Evolutionary conservation across 495 filamentous ascomycete genomes (phyloP).

Genomic region (Aspergillus kassunensis): DNA sequence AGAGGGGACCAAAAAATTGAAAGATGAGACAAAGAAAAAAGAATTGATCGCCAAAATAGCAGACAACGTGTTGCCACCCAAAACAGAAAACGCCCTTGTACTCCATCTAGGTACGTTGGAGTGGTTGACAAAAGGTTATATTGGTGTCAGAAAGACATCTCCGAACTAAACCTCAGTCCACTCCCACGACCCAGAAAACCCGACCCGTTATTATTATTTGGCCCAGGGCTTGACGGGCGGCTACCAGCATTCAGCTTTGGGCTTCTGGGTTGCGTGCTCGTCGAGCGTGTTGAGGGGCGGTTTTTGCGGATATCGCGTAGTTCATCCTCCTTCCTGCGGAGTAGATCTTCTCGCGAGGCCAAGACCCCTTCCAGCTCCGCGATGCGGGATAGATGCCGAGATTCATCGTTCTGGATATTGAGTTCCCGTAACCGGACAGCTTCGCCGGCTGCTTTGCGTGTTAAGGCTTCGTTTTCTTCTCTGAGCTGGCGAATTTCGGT

Average conservation of each 20-base stretch:
- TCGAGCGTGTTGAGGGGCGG: slow-evolving; percentile 43
- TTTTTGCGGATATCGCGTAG: slow-evolving; percentile 53
- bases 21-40: background rate
- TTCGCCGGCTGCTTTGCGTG: slow-evolving; percentile 49
- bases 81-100: background rate
- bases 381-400: slow-evolving; percentile 36
- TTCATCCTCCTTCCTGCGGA: slow-evolving; percentile 59
- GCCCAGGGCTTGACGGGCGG: slow-evolving; percentile 43
- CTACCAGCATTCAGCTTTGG: slow-evolving; percentile 38
- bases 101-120: background rate
- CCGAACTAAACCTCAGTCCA: slow-evolving; percentile 40
- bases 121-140: background rate
- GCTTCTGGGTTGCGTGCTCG: slow-evolving; percentile 45
- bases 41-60: background rate
- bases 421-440: slow-evolving; percentile 48
- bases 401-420: slow-evolving; percentile 40
- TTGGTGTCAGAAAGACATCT: slow-evolving; percentile 24
- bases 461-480: slow-evolving; percentile 43
- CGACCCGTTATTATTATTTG: slow-evolving; percentile 34
- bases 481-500: slow-evolving; percentile 49
- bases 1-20: background rate
- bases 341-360: slow-evolving; percentile 39
- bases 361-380: slow-evolving; percentile 46
- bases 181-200: slow-evolving; percentile 32
- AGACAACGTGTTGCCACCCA: background rate